These are phyloP conservation scores for Chrysopogon serrulatus DNA, from an alignment of 176 grass and related monocot genomes.

Conservation along the genomic window DNA sequence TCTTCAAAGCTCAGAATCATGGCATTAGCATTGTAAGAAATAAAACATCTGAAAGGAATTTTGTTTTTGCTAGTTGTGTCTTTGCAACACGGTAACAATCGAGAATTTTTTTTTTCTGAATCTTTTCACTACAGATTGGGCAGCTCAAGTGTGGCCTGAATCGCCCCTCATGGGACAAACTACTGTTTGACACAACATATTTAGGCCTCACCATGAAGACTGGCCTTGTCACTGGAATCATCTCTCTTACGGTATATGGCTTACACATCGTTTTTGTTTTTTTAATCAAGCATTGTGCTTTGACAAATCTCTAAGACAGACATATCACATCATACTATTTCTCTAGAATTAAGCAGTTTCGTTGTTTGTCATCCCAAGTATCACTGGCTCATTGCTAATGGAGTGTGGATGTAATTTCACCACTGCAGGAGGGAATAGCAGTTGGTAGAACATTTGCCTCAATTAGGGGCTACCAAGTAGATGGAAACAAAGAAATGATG, in stretches of 20 bases:
- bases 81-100: background rate
- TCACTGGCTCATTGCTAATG: background rate
- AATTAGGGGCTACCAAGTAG: slow-evolving; percentile 80
- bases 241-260: slow-evolving; percentile 86
- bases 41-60: background rate
- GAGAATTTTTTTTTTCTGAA: background rate
- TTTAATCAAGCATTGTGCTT: background rate
- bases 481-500: slow-evolving; percentile 99
- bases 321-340: background rate
- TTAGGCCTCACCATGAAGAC: slow-evolving; percentile 70
- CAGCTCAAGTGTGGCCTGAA: slow-evolving; percentile 81
- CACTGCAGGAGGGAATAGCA: slow-evolving; percentile 77
- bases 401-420: background rate
- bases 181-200: slow-evolving; percentile 64
- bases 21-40: slow-evolving; percentile 78
- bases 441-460: slow-evolving; percentile 97
- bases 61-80: background rate
- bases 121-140: slow-evolving; percentile 52
- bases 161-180: slow-evolving; percentile 79
- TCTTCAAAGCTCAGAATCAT: slow-evolving; percentile 83
- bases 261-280: background rate
- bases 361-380: background rate
- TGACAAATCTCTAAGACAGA: background rate
- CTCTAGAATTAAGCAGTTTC: background rate
- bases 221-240: slow-evolving; percentile 77